Conservation (phyloP, 257 asterid genomes). For the Lycium ferocissimum region DNA sequence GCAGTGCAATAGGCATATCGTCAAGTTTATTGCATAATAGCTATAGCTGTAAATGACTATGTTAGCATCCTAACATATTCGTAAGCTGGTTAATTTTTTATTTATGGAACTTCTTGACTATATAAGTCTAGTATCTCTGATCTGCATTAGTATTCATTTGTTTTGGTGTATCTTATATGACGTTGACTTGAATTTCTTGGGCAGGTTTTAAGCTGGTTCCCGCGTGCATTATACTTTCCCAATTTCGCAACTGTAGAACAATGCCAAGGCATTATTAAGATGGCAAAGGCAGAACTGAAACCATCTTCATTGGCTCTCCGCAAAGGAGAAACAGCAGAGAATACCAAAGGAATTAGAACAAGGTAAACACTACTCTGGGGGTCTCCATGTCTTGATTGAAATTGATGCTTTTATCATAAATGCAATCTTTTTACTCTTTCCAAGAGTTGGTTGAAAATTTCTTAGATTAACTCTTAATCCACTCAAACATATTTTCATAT, state of each 20-base stretch:
- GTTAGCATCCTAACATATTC: not conserved
- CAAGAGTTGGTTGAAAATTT: not conserved
- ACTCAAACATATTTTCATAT: not conserved
- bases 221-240: conserved; percentile 85
- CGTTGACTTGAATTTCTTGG: conserved; percentile 6
- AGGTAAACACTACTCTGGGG: conserved; percentile 56
- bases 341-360: conserved; percentile 86
- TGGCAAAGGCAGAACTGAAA: conserved; percentile 60
- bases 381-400: not conserved
- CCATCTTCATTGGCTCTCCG: conserved; percentile 90
- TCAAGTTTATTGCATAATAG: not conserved
- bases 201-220: conserved; percentile 91
- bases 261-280: conserved; percentile 65
- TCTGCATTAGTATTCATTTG: conserved; percentile 18
- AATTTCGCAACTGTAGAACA: conserved; percentile 87
- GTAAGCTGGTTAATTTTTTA: not conserved
- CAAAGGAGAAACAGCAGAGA: conserved; percentile 83
- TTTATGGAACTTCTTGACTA: not conserved
- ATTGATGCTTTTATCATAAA: not conserved
- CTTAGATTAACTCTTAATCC: not conserved
- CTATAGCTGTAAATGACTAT: not conserved
- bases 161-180: not conserved
- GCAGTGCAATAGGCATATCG: not conserved
- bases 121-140: conserved; percentile 27
- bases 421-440: conserved; percentile 16